Percentiles rank a stretch among this genome's conserved stretches.
phyloP scores from a whole-genome alignment of 1,139 yeast species.

The Hansenula sp. region DNA sequence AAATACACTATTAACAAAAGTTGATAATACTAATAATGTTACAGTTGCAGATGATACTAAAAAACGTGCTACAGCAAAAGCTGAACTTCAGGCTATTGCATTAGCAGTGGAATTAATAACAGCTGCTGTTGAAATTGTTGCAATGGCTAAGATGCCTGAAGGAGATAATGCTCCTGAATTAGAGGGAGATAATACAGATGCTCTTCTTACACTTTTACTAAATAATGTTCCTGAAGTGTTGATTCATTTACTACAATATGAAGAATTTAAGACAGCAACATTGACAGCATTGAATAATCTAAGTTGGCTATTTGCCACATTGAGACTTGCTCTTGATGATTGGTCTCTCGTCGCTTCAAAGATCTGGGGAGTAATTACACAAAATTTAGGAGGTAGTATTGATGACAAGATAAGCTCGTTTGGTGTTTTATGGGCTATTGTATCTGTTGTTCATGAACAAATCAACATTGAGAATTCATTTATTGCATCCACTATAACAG shows the following conservation, averaged over 20 bases:
- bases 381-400: constrained; percentile 26
- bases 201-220: constrained; percentile 28
- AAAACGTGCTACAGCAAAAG: constrained; percentile 41
- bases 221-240: constrained; percentile 37
- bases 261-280: constrained; percentile 46
- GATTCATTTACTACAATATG: constrained; percentile 34
- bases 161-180: constrained; percentile 1
- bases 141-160: constrained; percentile 10
- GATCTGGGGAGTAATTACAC: constrained; percentile 34
- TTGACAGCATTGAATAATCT: constrained; percentile 69
- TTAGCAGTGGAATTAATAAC: constrained; percentile 71
- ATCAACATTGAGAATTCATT: background rate
- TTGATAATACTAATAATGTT: constrained; percentile 39
- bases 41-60: constrained; percentile 36
- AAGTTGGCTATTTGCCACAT: constrained; percentile 43
- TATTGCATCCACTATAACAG: constrained; percentile 14
- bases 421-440: constrained; percentile 60
- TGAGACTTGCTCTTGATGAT: constrained; percentile 21
- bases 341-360: constrained; percentile 32
- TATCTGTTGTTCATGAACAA: constrained; percentile 38
- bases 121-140: constrained; percentile 61
- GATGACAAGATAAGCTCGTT: constrained; percentile 44
- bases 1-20: constrained; percentile 28
- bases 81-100: constrained; percentile 60
- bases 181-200: constrained; percentile 22